phyloP scores from a whole-genome alignment of 1,284 basidiomycete genomes.

The Heterobasidion occidentale region DNA sequence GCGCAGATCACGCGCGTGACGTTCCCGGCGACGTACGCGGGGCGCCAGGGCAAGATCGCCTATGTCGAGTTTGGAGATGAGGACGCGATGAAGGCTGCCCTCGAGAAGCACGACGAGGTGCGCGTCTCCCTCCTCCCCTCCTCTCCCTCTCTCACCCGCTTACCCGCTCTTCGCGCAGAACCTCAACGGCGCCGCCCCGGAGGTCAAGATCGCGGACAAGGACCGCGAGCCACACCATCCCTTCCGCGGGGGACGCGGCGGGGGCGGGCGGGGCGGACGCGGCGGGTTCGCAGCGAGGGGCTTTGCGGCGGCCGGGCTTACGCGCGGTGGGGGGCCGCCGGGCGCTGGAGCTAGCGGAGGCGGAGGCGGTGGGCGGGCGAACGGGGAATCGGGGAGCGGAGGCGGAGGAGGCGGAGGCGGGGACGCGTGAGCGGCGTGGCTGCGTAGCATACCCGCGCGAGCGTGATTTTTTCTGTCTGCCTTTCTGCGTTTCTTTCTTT shows the following conservation, averaged over 20 bases:
- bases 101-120: slow-evolving; percentile 68
- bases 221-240: slow-evolving; percentile 37
- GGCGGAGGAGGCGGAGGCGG: no score
- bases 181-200: slow-evolving; percentile 54
- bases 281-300: slow-evolving; percentile 56
- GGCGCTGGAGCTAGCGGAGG: not conserved
- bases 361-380: not conserved
- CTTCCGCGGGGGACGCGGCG: slow-evolving; percentile 35
- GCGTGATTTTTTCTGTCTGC: not conserved
- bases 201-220: slow-evolving; percentile 63
- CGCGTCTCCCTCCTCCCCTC: slow-evolving; percentile 12
- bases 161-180: slow-evolving; percentile 33
- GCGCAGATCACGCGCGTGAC: slow-evolving; percentile 61
- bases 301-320: slow-evolving; percentile 63
- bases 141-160: slow-evolving; percentile 1
- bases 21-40: slow-evolving; percentile 45
- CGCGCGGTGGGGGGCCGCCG: slow-evolving; percentile 26
- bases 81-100: slow-evolving; percentile 68
- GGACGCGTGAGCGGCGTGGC: no score
- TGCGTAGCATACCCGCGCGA: not conserved
- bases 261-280: slow-evolving; percentile 50
- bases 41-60: slow-evolving; percentile 49
- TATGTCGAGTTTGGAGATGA: slow-evolving; percentile 88
- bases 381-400: no score
- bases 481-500: not conserved